Percentiles rank a stretch among this genome's conserved stretches.
Evolutionary conservation across 306 rosid species (phyloP).

Genomic region (Fragaria ananassa): DNA sequence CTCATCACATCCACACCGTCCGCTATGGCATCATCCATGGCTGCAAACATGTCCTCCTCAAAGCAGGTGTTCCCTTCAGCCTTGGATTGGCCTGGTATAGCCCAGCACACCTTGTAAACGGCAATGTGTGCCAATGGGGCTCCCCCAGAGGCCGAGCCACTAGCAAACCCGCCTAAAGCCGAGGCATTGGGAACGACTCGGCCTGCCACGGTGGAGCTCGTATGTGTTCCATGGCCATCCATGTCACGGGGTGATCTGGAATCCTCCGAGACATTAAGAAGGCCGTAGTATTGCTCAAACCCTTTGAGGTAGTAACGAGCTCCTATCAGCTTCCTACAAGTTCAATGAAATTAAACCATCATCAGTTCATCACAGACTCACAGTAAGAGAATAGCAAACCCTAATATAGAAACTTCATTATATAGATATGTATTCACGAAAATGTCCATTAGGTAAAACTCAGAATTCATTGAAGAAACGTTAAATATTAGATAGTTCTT

Average conservation of each 20-base stretch:
- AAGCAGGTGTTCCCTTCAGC: conserved; percentile 56
- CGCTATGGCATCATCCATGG: conserved; percentile 82
- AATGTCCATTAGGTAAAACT: no score
- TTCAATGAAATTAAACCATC: background rate
- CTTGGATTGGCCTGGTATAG: conserved; percentile 58
- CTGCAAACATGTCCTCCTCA: conserved; percentile 71
- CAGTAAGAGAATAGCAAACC: background rate
- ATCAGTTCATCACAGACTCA: background rate
- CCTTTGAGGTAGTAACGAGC: conserved; percentile 73
- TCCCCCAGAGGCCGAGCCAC: conserved; percentile 74
- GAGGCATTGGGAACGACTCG: conserved; percentile 42
- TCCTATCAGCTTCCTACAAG: conserved; percentile 70
- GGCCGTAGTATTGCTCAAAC: conserved; percentile 46
- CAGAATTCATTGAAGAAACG: no score
- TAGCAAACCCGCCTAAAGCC: conserved; percentile 66
- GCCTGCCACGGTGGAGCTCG: conserved; percentile 79
- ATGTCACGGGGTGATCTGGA: conserved; percentile 72
- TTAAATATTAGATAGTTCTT: background rate
- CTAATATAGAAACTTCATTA: background rate
- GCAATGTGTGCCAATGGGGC: conserved; percentile 73
- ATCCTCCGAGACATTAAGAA: conserved; percentile 53
- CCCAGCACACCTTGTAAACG: conserved; percentile 95
- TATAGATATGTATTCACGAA: background rate
- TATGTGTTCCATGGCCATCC: conserved; percentile 93
- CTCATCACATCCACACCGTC: conserved; percentile 81